A percentile compares a stretch with the other conserved stretches of the same genome.
Evolutionary conservation across 306 rosid species (phyloP).

Genomic region (Oemleria cerasiformis): DNA sequence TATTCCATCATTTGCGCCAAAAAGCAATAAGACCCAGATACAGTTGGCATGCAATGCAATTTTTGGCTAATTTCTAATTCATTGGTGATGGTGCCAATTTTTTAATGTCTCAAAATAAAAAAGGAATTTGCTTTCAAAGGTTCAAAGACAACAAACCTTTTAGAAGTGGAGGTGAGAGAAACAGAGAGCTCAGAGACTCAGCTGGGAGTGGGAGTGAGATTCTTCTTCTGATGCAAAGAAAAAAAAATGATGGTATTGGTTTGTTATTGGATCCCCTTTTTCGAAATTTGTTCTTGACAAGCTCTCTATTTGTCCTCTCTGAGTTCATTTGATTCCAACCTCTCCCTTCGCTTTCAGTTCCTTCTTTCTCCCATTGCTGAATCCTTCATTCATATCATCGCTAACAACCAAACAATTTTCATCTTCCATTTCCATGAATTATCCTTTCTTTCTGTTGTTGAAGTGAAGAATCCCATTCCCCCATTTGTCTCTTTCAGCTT

Average conservation of each 20-base stretch:
- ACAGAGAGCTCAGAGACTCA: conserved; percentile 34
- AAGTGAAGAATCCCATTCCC: conserved; percentile 16
- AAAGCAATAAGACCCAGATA: conserved; percentile 33
- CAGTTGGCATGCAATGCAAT: conserved; percentile 38
- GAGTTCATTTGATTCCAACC: conserved; percentile 62
- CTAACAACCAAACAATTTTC: conserved; percentile 39
- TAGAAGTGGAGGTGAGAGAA: background rate
- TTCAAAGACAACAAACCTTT: conserved; percentile 5
- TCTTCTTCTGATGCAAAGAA: background rate
- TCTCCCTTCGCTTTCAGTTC: conserved; percentile 17
- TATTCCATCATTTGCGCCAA: conserved; percentile 36
- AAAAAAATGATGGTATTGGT: conserved; percentile 26
- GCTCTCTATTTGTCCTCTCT: conserved; percentile 66
- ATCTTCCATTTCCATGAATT: conserved; percentile 18
- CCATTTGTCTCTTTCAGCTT: conserved; percentile 7
- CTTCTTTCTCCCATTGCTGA: conserved; percentile 22
- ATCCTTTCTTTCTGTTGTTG: conserved; percentile 16
- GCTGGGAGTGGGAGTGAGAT: background rate
- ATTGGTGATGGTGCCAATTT: conserved; percentile 17
- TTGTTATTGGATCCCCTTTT: conserved; percentile 35
- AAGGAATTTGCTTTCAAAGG: conserved; percentile 3
- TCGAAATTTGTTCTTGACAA: conserved; percentile 49
- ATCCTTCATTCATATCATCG: conserved; percentile 35
- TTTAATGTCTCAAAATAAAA: conserved; percentile 24
- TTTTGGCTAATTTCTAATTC: conserved; percentile 19